A percentile compares a stretch with the other conserved stretches of the same genome.
phyloP scores from a whole-genome alignment of 495 filamentous ascomycete species.

The Tuber melanosporum region DNA sequence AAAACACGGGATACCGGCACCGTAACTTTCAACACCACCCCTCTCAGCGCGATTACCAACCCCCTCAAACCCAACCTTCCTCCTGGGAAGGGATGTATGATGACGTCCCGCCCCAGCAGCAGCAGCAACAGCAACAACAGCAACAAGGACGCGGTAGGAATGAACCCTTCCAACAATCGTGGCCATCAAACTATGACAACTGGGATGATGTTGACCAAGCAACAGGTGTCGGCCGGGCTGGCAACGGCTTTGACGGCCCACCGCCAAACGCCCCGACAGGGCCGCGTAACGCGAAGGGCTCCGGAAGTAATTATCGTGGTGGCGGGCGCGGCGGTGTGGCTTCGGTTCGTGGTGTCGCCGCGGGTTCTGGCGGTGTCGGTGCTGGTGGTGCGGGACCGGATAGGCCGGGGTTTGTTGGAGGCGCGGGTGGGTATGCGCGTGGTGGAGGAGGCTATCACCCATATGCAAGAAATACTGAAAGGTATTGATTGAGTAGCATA shows the following conservation, averaged over 20 bases:
- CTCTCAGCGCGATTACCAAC: conserved; percentile 42
- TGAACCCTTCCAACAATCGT: conserved; percentile 34
- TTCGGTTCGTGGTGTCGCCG: conserved; percentile 9
- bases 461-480: conserved; percentile 36
- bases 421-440: conserved; percentile 12
- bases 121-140: conserved; percentile 38
- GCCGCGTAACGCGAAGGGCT: conserved; percentile 89
- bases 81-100: conserved; percentile 99
- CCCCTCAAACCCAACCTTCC: conserved; percentile 36
- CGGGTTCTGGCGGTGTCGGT: conserved; percentile 22
- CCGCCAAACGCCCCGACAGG: conserved; percentile 93
- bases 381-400: conserved; percentile 10
- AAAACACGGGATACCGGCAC: neutral
- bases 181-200: conserved; percentile 16
- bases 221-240: conserved; percentile 34
- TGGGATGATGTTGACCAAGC: conserved; percentile 38
- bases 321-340: conserved; percentile 66
- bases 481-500: conserved; percentile 19
- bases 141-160: conserved; percentile 36
- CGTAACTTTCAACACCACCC: conserved; percentile 41
- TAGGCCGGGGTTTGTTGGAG: conserved; percentile 25
- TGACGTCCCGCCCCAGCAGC: conserved; percentile 75
- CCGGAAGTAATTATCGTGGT: conserved; percentile 89
- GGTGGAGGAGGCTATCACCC: conserved; percentile 26
- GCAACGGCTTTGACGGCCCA: conserved; percentile 52